Base-by-base conservation (phyloP, 73 alveolate genomes). In the Loxodes magnus region DNA sequence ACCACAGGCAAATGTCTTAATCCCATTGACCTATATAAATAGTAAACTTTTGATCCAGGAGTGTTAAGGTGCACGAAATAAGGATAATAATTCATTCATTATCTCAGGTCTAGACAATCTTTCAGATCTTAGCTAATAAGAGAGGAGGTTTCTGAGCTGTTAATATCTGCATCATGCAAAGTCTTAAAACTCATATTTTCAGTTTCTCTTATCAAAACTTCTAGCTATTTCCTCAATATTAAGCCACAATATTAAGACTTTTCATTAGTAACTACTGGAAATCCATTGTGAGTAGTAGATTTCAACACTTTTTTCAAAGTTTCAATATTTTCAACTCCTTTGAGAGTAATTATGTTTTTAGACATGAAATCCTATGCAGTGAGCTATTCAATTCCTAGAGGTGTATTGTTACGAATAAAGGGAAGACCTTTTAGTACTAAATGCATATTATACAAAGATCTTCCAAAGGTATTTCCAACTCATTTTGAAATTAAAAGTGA, bases 401-500 rank as follows among this genome's bases (percentile, higher is more conserved):
- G n/a, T n/a, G n/a, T n/a, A n/a, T n/a, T n/a, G n/a, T n/a, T n/a
- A n/a, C n/a, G n/a, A n/a, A n/a, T n/a, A n/a, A n/a, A n/a, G n/a
- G n/a, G n/a, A n/a, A n/a, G n/a, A n/a, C n/a, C n/a, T n/a, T n/a
- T n/a, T n/a, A n/a, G n/a, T n/a, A n/a, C 10, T 21, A 57, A 43
- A 16, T 57, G 70, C 17, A 57, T 26, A 21, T 57, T 59, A 28
- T 77, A 77, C 2, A 77, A 53, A 22, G 73, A 56, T 4, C 60
- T 50, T 23, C 49, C 64, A 39, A 70, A 77, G 3, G 60, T 14
- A 20, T 74, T 64, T 2, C 83, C 90, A 5, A 77, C 70, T 0
- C 71, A 52, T 26, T 43, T 43, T 1, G 90, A 56, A 5, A 57
- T 28, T 41, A 70, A 26, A 26, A 60, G 51, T 9, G 90, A 72